phyloP scores from a whole-genome alignment of 345 rosid species.

The Nasturtium officinale region DNA sequence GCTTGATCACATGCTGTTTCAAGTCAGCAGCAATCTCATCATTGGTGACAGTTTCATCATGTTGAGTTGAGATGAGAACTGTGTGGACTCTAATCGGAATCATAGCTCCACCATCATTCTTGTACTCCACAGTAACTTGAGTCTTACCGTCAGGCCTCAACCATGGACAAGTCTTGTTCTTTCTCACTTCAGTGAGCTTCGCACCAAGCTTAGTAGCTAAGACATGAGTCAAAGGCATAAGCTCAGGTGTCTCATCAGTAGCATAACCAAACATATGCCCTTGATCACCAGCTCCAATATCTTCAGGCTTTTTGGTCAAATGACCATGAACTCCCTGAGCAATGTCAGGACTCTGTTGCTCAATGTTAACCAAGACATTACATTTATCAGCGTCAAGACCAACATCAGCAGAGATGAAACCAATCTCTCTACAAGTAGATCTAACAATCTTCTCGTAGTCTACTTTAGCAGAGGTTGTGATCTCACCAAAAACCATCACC shows the following conservation, averaged over 20 bases:
- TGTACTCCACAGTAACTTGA: slow-evolving; percentile 77
- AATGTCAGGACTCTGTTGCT: slow-evolving; percentile 82
- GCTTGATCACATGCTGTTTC: slow-evolving; percentile 75
- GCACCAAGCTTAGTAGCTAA: slow-evolving; percentile 83
- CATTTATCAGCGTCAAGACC: slow-evolving; percentile 79
- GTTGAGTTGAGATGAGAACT: slow-evolving; percentile 78
- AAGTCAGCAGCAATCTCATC: slow-evolving; percentile 69
- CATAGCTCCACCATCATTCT: slow-evolving; percentile 71
- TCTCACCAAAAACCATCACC: slow-evolving; percentile 88
- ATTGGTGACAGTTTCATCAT: slow-evolving; percentile 77
- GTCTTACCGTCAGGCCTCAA: slow-evolving; percentile 88
- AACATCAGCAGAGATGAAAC: slow-evolving; percentile 69
- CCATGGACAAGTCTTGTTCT: slow-evolving; percentile 78
- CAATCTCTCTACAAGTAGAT: slow-evolving; percentile 74
- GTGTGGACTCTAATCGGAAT: slow-evolving; percentile 74
- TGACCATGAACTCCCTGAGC: slow-evolving; percentile 89
- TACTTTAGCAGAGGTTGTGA: slow-evolving; percentile 71
- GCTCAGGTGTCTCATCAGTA: slow-evolving; percentile 76
- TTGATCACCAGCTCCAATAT: slow-evolving; percentile 88
- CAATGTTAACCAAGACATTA: slow-evolving; percentile 75
- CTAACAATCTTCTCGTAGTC: slow-evolving; percentile 78
- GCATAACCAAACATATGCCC: slow-evolving; percentile 88
- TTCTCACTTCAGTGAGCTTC: slow-evolving; percentile 79
- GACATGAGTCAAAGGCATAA: slow-evolving; percentile 81
- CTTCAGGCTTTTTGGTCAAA: slow-evolving; percentile 75